Percentiles rank a stretch among this genome's conserved stretches.
phyloP scores from a whole-genome alignment of 139 green algal species.

The Zygnema cylindricum region DNA sequence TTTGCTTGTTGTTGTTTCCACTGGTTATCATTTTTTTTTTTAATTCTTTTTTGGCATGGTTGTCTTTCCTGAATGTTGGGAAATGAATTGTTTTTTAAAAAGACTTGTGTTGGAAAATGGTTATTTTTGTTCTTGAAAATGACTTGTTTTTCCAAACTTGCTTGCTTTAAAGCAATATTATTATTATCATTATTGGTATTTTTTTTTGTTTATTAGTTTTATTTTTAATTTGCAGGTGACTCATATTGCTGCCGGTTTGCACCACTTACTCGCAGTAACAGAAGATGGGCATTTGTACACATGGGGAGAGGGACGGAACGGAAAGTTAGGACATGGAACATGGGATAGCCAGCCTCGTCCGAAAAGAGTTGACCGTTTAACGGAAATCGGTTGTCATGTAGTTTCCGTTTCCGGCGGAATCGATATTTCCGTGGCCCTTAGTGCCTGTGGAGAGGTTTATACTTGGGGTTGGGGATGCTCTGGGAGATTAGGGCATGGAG shows the following conservation, averaged over 20 bases:
- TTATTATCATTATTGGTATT: too few relatives aligned
- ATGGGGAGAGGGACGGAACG: not conserved
- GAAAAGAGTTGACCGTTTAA: not conserved
- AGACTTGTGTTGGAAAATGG: too few relatives aligned
- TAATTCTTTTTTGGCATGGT: too few relatives aligned
- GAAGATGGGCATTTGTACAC: not conserved
- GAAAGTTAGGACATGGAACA: not conserved
- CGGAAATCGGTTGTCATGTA: not conserved
- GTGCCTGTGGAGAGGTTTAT: not conserved
- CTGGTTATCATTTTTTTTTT: too few relatives aligned
- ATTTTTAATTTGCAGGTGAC: not conserved
- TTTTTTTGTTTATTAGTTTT: too few relatives aligned
- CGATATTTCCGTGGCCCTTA: not conserved
- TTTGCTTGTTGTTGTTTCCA: too few relatives aligned
- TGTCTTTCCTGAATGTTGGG: too few relatives aligned
- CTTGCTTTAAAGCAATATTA: too few relatives aligned
- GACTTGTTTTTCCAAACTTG: too few relatives aligned
- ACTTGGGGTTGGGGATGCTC: not conserved
- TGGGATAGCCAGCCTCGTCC: not conserved
- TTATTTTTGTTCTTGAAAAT: too few relatives aligned
- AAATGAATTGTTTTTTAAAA: too few relatives aligned
- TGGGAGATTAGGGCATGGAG: not conserved
- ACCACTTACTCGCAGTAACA: not conserved
- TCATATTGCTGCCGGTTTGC: not conserved
- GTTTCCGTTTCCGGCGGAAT: not conserved